Evolutionary conservation across 1,139 yeast genomes (phyloP).

Genomic region (Suhomyces terraborum): DNA sequence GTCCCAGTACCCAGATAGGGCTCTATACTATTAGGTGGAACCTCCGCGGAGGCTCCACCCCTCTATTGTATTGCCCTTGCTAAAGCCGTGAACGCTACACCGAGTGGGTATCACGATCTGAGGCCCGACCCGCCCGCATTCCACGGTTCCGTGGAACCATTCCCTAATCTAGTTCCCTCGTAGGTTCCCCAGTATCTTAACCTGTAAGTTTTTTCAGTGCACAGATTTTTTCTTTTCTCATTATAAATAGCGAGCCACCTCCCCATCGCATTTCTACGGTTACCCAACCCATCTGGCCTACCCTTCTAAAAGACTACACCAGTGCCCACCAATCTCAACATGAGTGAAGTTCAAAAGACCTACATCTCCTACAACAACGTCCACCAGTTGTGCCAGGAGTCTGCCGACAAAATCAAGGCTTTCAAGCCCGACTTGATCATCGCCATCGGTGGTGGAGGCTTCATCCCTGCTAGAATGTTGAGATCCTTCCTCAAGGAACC

Average conservation of each 20-base stretch:
- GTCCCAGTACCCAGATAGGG: no score
- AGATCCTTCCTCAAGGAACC: slow-evolving; percentile 86
- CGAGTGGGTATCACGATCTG: no score
- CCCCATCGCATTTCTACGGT: slow-evolving; percentile 8
- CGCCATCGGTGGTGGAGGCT: slow-evolving; percentile 94
- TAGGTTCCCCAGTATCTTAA: no score
- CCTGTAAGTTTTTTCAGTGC: not conserved
- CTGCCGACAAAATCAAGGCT: slow-evolving; percentile 69
- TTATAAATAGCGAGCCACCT: slow-evolving; percentile 7
- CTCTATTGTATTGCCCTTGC: not conserved
- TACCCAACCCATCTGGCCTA: slow-evolving; percentile 6
- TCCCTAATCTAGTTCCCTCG: no score
- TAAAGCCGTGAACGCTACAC: no score
- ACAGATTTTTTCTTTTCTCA: slow-evolving; percentile 7
- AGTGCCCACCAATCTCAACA: slow-evolving; percentile 3
- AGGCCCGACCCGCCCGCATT: no score
- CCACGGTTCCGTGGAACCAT: no score
- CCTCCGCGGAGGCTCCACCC: not conserved
- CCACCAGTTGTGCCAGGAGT: slow-evolving; percentile 88
- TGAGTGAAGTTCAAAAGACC: slow-evolving; percentile 54
- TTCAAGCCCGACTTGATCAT: slow-evolving; percentile 80
- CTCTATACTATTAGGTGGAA: no score
- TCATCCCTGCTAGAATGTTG: slow-evolving; percentile 93
- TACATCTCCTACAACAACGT: slow-evolving; percentile 90
- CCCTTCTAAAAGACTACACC: no score